Evolutionary conservation across 345 rosid genomes (phyloP), one percentile per base, ranked within the genome.

Genomic region (Sonneratia caseolaris): DNA sequence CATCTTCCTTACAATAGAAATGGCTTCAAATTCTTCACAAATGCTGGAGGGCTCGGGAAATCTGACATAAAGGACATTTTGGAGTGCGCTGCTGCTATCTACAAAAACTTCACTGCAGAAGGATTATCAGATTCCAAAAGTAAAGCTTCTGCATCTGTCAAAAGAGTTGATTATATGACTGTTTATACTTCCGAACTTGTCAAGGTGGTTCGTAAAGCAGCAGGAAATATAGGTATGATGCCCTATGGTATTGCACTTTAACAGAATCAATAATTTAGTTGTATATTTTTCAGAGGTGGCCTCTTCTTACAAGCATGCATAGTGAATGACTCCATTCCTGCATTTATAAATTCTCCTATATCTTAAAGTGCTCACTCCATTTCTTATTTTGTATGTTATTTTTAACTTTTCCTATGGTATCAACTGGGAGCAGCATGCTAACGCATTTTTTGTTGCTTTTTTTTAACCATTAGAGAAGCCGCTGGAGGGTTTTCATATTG

Each of bases 1-100:
- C 99, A 95, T 80, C 98, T 95, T 77, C 99, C 99, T 76, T 95
- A 79, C 88, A 95, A 95, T 82, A 84, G 99, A 79, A 95, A 92
- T 65, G 99, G 99, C 64, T 89, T 92, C 88, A 92, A 92, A 80
- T 92, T 95, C 88, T 95, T 92, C 82, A 92, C 98, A 57, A 86
- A 83, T 77, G 80, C 85, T 69, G 99, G 99, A 80, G 99, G 98
- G 75, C 94, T 95, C 62, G 98, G 98, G 76, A 95, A 90, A 79
- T 74, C 85, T 74, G 97, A 95, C 73, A 90, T 95, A 71, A 89
- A 89, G 82, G 79, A 87, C 78, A 92, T 92, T 74, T 82, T 95
- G 83, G 94, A 95, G 75, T 87, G 84, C 11, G 97, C 99, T 68
- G 89, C 90, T 57, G 89, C 83, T 73, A 81, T 95, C 66, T 91